A percentile compares a stretch with the other conserved stretches of the same genome.
phyloP scores from a whole-genome alignment of 371 early-diverging fungal genomes.

The Choanephora cucurbitarum region DNA sequence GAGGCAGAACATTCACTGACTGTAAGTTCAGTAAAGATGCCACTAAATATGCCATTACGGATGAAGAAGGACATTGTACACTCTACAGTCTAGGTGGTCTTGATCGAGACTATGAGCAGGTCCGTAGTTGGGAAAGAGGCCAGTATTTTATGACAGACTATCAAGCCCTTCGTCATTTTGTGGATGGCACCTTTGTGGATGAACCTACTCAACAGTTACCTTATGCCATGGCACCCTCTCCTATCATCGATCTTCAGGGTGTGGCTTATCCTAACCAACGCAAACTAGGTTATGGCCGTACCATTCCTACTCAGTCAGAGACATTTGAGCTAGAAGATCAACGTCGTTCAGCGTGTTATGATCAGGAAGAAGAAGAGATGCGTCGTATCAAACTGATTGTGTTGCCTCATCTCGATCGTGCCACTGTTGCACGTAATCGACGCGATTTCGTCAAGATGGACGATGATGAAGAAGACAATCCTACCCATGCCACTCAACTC shows the following conservation, averaged over 20 bases:
- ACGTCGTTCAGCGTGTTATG: constrained; percentile 43
- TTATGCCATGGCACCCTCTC: constrained; percentile 62
- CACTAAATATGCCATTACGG: constrained; percentile 66
- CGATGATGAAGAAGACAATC: constrained; percentile 60
- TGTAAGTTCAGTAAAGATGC: constrained; percentile 62
- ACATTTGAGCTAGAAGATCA: constrained; percentile 52
- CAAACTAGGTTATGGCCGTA: constrained; percentile 61
- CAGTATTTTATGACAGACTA: constrained; percentile 81
- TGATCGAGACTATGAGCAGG: constrained; percentile 60
- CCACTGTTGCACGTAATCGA: constrained; percentile 42
- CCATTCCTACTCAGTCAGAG: constrained; percentile 54
- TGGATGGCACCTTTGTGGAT: constrained; percentile 72
- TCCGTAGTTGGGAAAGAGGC: constrained; percentile 61
- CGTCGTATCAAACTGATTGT: constrained; percentile 20
- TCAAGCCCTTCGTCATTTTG: constrained; percentile 61
- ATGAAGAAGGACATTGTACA: constrained; percentile 69
- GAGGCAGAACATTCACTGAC: constrained; percentile 44
- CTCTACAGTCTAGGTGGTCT: constrained; percentile 66
- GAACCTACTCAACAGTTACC: constrained; percentile 70
- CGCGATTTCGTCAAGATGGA: constrained; percentile 43
- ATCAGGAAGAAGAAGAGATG: constrained; percentile 50
- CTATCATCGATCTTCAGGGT: constrained; percentile 70
- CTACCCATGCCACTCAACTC: constrained; percentile 44
- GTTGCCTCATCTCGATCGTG: constrained; percentile 49
- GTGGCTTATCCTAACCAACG: constrained; percentile 69